phyloP scores from a whole-genome alignment of 1,284 basidiomycete species.

The Rhodotorula sp. region DNA sequence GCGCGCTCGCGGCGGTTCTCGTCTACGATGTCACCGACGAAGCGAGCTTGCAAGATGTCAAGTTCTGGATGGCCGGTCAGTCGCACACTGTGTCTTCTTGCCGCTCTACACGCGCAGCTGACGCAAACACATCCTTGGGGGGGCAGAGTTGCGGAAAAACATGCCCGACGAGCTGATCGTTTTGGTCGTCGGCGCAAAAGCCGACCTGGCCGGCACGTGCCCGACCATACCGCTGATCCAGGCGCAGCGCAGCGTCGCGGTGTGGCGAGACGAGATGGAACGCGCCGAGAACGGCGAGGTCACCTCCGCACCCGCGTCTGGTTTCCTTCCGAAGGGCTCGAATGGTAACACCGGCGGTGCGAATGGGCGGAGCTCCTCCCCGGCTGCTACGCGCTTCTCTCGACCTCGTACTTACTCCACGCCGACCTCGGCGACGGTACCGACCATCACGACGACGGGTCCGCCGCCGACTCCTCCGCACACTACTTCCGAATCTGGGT shows the following conservation, averaged over 20 bases:
- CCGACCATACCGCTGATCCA: slow-evolving; percentile 67
- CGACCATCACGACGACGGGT: slow-evolving; percentile 18
- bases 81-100: slow-evolving; percentile 10
- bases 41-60: slow-evolving; percentile 83
- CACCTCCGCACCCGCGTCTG: not conserved
- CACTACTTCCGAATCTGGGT: not conserved
- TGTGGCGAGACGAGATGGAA: slow-evolving; percentile 40
- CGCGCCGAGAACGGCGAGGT: slow-evolving; percentile 57
- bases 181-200: slow-evolving; percentile 87
- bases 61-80: slow-evolving; percentile 85
- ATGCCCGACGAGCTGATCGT: slow-evolving; percentile 74
- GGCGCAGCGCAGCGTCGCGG: slow-evolving; percentile 57
- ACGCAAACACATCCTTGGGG: not conserved
- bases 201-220: slow-evolving; percentile 65
- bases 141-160: slow-evolving; percentile 76
- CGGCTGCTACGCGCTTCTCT: not conserved
- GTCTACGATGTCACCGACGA: slow-evolving; percentile 96
- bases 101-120: not conserved
- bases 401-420: slow-evolving; percentile 6
- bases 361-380: no score
- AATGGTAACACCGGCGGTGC: no score
- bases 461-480: slow-evolving; percentile 1
- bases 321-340: no score
- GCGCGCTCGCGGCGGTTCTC: slow-evolving; percentile 91
- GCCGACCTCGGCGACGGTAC: slow-evolving; percentile 2